phyloP scores from a whole-genome alignment of 768 basidiomycete genomes.

The Tulasnella sp. region DNA sequence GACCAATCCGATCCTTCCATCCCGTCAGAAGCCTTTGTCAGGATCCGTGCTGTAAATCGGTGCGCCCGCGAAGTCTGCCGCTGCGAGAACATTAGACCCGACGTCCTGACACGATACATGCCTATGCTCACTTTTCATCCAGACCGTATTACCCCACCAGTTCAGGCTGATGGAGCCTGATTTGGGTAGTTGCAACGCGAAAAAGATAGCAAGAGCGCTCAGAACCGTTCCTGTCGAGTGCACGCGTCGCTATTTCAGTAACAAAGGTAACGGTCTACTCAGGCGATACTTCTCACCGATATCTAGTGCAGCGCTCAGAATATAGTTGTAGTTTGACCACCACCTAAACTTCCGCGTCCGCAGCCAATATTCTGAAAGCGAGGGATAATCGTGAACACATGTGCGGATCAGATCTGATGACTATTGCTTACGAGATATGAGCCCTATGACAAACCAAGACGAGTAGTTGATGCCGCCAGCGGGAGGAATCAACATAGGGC shows the following conservation, averaged over 20 bases:
- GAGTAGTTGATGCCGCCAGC: conserved; percentile 37
- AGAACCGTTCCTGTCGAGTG: conserved; percentile 25
- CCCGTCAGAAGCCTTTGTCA: background rate
- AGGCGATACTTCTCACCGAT: conserved; percentile 20
- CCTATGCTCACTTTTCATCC: conserved; percentile 1
- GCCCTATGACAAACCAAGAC: conserved; percentile 31
- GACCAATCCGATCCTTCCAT: too few species aligned
- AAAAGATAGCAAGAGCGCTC: conserved; percentile 31
- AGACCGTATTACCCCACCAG: conserved; percentile 32
- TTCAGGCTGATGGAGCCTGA: conserved; percentile 22
- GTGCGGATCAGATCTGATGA: background rate
- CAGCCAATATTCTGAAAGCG: conserved; percentile 28
- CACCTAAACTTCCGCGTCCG: conserved; percentile 31
- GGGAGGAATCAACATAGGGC: conserved; percentile 31
- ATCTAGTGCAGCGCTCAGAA: conserved; percentile 33
- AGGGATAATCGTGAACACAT: background rate
- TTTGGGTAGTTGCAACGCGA: conserved; percentile 29
- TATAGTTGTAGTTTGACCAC: conserved; percentile 43
- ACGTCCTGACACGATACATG: too few species aligned
- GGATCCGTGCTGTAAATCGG: background rate
- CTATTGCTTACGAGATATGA: conserved; percentile 31
- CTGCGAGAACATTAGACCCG: too few species aligned
- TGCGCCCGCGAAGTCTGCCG: conserved; percentile 1
- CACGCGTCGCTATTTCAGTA: background rate
- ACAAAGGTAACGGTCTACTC: background rate